A percentile compares a stretch with the other conserved stretches of the same genome.
Conservation (phyloP, 495 filamentous ascomycete genomes). For the Antarctomyces pellizariae region DNA sequence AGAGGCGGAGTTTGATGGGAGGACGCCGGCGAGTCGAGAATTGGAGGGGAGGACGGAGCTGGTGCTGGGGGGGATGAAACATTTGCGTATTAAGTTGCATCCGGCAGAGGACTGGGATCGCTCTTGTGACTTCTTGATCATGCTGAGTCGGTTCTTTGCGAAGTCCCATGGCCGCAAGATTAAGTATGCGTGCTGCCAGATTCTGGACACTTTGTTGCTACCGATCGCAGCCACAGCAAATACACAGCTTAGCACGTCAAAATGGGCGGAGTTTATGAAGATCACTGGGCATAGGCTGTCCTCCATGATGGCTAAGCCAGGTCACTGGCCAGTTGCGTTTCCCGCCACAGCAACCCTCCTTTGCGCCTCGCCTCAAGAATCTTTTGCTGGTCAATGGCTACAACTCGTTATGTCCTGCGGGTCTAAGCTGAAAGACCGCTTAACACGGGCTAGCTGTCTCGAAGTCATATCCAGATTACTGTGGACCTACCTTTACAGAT, state of each 20-base stretch:
- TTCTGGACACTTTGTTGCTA: constrained; percentile 69
- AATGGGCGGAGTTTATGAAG: constrained; percentile 67
- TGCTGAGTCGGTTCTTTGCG: constrained; percentile 57
- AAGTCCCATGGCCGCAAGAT: constrained; percentile 66
- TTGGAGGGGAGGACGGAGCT: constrained; percentile 61
- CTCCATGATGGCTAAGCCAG: constrained; percentile 70
- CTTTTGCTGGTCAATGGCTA: constrained; percentile 66
- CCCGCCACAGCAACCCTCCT: constrained; percentile 65
- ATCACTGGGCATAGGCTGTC: constrained; percentile 49
- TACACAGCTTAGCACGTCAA: constrained; percentile 48
- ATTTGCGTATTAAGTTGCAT: constrained; percentile 48
- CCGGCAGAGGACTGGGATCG: constrained; percentile 59
- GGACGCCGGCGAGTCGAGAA: constrained; percentile 33
- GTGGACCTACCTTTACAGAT: constrained; percentile 86
- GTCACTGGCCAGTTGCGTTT: constrained; percentile 74
- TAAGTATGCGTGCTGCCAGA: constrained; percentile 83
- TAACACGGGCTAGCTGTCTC: constrained; percentile 53
- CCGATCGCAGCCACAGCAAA: constrained; percentile 62
- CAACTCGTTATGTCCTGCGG: constrained; percentile 54
- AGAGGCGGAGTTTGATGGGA: constrained; percentile 45
- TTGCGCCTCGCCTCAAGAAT: constrained; percentile 68
- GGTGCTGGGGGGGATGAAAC: constrained; percentile 73
- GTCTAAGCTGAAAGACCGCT: constrained; percentile 59
- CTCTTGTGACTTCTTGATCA: constrained; percentile 70
- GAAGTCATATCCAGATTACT: constrained; percentile 80